Conservation (phyloP, 2,329 filamentous ascomycete species). For the Talaromyces sp. region DNA sequence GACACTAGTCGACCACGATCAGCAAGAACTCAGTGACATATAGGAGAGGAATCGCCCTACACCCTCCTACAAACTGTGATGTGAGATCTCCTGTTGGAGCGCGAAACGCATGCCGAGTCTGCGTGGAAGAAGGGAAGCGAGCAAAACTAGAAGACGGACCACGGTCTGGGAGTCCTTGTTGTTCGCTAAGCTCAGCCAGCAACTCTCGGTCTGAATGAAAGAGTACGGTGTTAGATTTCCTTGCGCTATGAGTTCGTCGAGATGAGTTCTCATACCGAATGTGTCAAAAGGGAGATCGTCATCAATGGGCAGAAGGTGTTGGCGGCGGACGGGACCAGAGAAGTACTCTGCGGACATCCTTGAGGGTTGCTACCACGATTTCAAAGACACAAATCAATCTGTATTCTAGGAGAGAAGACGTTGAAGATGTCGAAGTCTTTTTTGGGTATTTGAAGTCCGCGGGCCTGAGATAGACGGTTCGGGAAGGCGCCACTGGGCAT, state of each 20-base stretch:
- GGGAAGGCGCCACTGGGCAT: not conserved
- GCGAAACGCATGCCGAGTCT: not conserved
- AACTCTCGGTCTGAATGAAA: slow-evolving; percentile 29
- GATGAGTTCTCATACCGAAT: slow-evolving; percentile 39
- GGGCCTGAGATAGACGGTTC: not conserved
- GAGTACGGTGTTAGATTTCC: not conserved
- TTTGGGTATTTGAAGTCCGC: not conserved
- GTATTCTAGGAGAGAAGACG: not conserved
- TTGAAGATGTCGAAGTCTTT: not conserved
- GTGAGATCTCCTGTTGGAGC: not conserved
- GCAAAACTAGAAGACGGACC: not conserved
- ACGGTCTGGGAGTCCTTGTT: slow-evolving; percentile 3
- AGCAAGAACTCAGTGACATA: not conserved
- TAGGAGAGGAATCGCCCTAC: not conserved
- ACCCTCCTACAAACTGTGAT: not conserved
- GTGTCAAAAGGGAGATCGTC: slow-evolving; percentile 39
- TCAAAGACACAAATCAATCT: not conserved
- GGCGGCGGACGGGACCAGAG: not conserved
- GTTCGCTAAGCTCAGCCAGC: slow-evolving; percentile 25
- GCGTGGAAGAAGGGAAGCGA: not conserved
- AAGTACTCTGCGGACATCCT: not conserved
- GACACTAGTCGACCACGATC: not conserved
- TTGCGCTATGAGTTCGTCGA: not conserved
- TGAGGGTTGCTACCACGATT: not conserved
- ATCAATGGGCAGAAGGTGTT: slow-evolving; percentile 12